A percentile compares a stretch with the other conserved stretches of the same genome.
Evolutionary conservation across 2,329 filamentous ascomycete species (phyloP).

Genomic region (Penicillium sp.): DNA sequence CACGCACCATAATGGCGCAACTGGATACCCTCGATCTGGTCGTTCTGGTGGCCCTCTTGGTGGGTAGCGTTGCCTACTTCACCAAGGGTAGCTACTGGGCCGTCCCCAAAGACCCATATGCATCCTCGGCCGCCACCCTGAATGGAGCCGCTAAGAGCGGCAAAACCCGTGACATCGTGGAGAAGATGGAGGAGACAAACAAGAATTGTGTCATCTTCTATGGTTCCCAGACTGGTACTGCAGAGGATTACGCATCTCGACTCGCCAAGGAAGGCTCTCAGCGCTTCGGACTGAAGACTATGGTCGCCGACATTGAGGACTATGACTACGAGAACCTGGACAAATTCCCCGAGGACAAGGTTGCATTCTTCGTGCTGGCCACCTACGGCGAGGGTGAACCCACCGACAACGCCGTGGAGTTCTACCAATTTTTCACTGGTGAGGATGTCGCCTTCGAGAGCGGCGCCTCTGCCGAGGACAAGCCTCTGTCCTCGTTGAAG

Average conservation of each 20-base stretch:
- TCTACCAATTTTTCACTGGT: conserved; percentile 87
- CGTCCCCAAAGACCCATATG: conserved; percentile 83
- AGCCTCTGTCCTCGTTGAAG: conserved; percentile 76
- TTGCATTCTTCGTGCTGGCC: conserved; percentile 91
- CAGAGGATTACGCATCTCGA: conserved; percentile 95
- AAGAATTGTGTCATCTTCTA: conserved; percentile 99
- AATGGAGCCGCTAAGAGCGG: conserved; percentile 70
- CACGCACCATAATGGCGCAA: conserved; percentile 69
- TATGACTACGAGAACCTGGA: conserved; percentile 97
- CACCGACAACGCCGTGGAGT: conserved; percentile 97
- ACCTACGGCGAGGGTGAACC: conserved; percentile 98
- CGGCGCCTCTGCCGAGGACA: conserved; percentile 58
- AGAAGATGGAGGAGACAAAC: conserved; percentile 91
- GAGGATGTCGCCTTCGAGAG: conserved; percentile 81
- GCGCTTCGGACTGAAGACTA: conserved; percentile 92
- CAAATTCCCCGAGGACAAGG: conserved; percentile 79
- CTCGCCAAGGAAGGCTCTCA: conserved; percentile 97
- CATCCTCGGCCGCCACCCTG: conserved; percentile 60
- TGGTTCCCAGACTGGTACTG: conserved; percentile 95
- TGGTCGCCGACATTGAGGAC: conserved; percentile 97
- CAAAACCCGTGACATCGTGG: conserved; percentile 85
- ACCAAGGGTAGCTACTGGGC: conserved; percentile 91
- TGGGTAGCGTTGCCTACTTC: conserved; percentile 91
- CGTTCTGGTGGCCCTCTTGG: conserved; percentile 79
- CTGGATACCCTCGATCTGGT: conserved; percentile 93